A percentile compares a stretch with the other conserved stretches of the same genome.
Evolutionary conservation across 2,329 filamentous ascomycete genomes (phyloP).

Genomic region (Fusarium chlamydosporum): DNA sequence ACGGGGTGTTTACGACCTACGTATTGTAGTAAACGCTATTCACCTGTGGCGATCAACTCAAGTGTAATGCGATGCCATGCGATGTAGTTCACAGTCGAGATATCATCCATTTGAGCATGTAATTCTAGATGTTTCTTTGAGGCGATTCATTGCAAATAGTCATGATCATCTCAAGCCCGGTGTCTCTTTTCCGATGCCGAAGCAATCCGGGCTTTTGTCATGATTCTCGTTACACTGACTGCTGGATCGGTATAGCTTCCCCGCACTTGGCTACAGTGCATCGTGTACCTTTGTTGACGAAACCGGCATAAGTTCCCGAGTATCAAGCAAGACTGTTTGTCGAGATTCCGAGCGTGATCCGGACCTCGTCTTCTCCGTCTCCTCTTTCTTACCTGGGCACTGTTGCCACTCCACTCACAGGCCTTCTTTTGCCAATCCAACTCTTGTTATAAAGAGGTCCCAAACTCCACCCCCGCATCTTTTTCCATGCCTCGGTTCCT

Average conservation of each 20-base stretch:
- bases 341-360: slow-evolving; percentile 38
- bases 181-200: slow-evolving; percentile 8
- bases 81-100: slow-evolving; percentile 1
- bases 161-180: not conserved
- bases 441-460: slow-evolving; percentile 9
- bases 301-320: slow-evolving; percentile 40
- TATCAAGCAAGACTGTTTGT: slow-evolving; percentile 16
- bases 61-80: not conserved
- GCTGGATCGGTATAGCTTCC: slow-evolving; percentile 36
- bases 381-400: not conserved
- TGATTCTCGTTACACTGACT: slow-evolving; percentile 14
- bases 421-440: slow-evolving; percentile 37
- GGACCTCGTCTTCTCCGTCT: slow-evolving; percentile 7
- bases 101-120: not conserved
- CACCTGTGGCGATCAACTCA: slow-evolving; percentile 2
- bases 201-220: slow-evolving; percentile 3
- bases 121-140: slow-evolving; percentile 7
- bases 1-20: slow-evolving; percentile 16
- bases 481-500: slow-evolving; percentile 34
- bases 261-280: slow-evolving; percentile 39
- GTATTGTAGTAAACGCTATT: no score
- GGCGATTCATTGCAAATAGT: not conserved
- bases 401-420: slow-evolving; percentile 28
- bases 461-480: slow-evolving; percentile 43
- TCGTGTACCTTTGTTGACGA: slow-evolving; percentile 30